Base-by-base conservation (phyloP, 768 basidiomycete species). In the Russula griseocarnosa region DNA sequence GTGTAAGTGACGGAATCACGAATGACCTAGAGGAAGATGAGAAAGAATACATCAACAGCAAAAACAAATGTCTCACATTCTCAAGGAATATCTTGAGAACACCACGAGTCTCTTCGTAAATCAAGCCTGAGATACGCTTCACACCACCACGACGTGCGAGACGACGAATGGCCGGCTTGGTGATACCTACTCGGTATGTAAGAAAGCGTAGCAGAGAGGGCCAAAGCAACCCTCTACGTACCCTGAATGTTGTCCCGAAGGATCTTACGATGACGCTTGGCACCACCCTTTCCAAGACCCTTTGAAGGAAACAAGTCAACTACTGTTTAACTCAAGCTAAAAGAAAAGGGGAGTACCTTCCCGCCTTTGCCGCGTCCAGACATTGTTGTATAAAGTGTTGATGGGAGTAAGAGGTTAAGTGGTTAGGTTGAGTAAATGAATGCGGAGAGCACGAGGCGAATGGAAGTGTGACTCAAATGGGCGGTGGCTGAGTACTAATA, bases 301-400 rank as follows among this genome's bases (percentile, higher is more conserved):
- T 85, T 72, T 0, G n/a, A 56, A 24, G 10, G 24, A 51, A 61
- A 38, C 28, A 40, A 47, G 34, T 22, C n/a, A 56, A 62, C 60
- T 47, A 40, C 46, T 61, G 32, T 36, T 13, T 58, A 14, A 49
- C n/a, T 14, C 34, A 38, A 52, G 30, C 11, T 6, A 13, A 18
- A 28, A 50, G 8, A 2, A 62, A 24, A 1, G 13, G 24, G 24
- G 34, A 50, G 5, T 60, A 86, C 86, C 82, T 94, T n/a, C 74
- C 92, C 92, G 79, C 93, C 89, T 82, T 95, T 96, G 76, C 94
- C 94, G 76, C 94, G 92, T 81, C 94, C 94, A 84, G 93, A 94
- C 93, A 95, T 94, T 20, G 73, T n/a, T 30, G 30, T 47, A 13
- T 7, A 50, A 34, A 44, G 52, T 54, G 63, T 60, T 55, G 63